A percentile compares a stretch with the other conserved stretches of the same genome.
Conservation (phyloP, 768 basidiomycete species). For the Rhodotorula taiwanensis region DNA sequence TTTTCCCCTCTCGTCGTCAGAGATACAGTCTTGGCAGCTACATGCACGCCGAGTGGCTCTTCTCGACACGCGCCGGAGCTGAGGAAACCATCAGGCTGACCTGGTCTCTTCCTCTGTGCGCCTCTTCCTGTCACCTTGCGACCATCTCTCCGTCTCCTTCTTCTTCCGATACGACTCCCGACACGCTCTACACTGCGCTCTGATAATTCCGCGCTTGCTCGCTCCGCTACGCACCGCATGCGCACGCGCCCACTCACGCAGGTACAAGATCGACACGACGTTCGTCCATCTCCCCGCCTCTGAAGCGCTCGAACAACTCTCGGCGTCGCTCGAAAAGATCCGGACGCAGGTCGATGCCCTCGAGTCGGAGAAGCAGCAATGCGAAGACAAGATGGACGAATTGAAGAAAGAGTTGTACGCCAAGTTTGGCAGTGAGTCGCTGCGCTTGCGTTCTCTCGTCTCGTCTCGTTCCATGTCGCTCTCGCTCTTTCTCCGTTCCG, state of each 20-base stretch:
- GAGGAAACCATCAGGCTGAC: too few species aligned
- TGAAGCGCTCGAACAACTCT: constrained; percentile 37
- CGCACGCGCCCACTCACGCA: constrained; percentile 10
- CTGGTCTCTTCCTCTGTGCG: too few species aligned
- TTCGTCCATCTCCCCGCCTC: constrained; percentile 45
- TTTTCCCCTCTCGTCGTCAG: too few species aligned
- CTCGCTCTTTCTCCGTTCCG: background rate
- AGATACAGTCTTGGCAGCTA: too few species aligned
- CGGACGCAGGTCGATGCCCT: constrained; percentile 7
- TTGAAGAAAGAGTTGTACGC: constrained; percentile 32
- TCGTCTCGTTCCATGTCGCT: too few species aligned
- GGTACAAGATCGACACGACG: constrained; percentile 47
- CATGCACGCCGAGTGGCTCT: too few species aligned
- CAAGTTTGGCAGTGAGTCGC: constrained; percentile 36
- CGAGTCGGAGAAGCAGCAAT: constrained; percentile 17
- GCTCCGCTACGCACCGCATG: too few species aligned
- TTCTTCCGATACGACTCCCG: too few species aligned
- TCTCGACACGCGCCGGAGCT: background rate
- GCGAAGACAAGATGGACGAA: constrained; percentile 18
- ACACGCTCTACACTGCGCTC: too few species aligned
- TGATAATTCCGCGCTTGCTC: too few species aligned
- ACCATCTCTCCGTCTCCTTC: background rate
- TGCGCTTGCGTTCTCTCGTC: too few species aligned
- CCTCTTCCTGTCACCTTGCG: too few species aligned
- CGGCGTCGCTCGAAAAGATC: constrained; percentile 13